These are phyloP conservation scores for Trypanosomatidae sp. DNA, from an alignment of 208 protist species.

Conservation along the genomic window DNA sequence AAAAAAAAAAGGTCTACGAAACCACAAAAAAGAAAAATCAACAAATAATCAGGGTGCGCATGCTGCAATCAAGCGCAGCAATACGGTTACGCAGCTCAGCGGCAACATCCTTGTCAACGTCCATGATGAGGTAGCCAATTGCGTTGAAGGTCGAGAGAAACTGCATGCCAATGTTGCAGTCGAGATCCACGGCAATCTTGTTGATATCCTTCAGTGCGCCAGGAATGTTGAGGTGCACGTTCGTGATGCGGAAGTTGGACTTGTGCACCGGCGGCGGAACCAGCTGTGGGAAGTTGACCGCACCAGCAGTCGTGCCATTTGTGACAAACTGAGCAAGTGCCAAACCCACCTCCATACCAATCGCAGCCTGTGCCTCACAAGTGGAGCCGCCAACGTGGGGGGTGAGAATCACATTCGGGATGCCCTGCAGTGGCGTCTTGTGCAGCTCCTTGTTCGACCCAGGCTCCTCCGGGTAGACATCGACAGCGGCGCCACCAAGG, in stretches of 20 bases:
- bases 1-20: not conserved
- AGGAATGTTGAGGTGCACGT: slow-evolving; percentile 92
- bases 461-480: slow-evolving; percentile 94
- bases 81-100: slow-evolving; percentile 44
- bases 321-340: slow-evolving; percentile 88
- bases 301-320: slow-evolving; percentile 68
- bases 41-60: slow-evolving; percentile 61
- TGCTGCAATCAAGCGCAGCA: slow-evolving; percentile 45
- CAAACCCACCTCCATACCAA: slow-evolving; percentile 89
- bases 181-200: slow-evolving; percentile 79
- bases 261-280: slow-evolving; percentile 43
- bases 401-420: slow-evolving; percentile 93
- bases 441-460: slow-evolving; percentile 40
- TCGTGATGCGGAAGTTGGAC: slow-evolving; percentile 78
- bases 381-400: slow-evolving; percentile 95
- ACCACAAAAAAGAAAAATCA: no score
- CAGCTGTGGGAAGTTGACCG: slow-evolving; percentile 94
- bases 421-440: slow-evolving; percentile 70
- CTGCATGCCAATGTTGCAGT: slow-evolving; percentile 85
- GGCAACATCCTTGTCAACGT: slow-evolving; percentile 65
- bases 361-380: slow-evolving; percentile 89
- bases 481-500: slow-evolving; percentile 86
- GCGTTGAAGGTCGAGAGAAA: slow-evolving; percentile 62
- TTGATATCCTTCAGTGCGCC: slow-evolving; percentile 92
- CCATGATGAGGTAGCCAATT: slow-evolving; percentile 86